A percentile compares a stretch with the other conserved stretches of the same genome.
phyloP scores from a whole-genome alignment of 2,329 filamentous ascomycete genomes.

The Amauroascus niger region DNA sequence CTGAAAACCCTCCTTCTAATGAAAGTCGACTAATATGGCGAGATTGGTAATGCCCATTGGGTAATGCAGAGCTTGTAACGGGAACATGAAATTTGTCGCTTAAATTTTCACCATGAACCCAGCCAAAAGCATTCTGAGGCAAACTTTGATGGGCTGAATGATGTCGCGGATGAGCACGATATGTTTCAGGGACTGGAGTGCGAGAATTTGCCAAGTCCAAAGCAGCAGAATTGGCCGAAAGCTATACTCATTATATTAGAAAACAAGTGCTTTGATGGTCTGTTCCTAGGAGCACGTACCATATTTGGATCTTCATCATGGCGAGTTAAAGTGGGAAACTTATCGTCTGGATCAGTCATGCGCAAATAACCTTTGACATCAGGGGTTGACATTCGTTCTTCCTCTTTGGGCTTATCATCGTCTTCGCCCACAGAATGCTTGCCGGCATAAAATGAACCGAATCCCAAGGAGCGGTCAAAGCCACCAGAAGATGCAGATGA shows the following conservation, averaged over 20 bases:
- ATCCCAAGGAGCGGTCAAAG: constrained; percentile 33
- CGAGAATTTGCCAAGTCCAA: constrained; percentile 67
- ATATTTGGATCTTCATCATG: constrained; percentile 45
- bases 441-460: constrained; percentile 77
- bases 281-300: constrained; percentile 36
- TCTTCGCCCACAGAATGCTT: constrained; percentile 81
- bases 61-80: constrained; percentile 18
- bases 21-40: constrained; percentile 39
- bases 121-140: constrained; percentile 44
- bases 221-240: constrained; percentile 71
- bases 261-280: background rate
- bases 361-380: constrained; percentile 61
- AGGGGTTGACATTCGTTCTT: constrained; percentile 47
- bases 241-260: constrained; percentile 37
- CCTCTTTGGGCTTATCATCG: constrained; percentile 50
- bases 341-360: constrained; percentile 66
- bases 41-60: constrained; percentile 8
- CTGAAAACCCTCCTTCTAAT: constrained; percentile 29
- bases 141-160: constrained; percentile 54
- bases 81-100: constrained; percentile 23
- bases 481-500: constrained; percentile 23
- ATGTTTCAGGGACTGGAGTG: constrained; percentile 56
- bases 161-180: constrained; percentile 57
- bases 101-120: constrained; percentile 31
- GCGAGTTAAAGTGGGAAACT: constrained; percentile 60